Conservation (phyloP, 805 yeast genomes). For the Hanseniaspora meyeri region DNA sequence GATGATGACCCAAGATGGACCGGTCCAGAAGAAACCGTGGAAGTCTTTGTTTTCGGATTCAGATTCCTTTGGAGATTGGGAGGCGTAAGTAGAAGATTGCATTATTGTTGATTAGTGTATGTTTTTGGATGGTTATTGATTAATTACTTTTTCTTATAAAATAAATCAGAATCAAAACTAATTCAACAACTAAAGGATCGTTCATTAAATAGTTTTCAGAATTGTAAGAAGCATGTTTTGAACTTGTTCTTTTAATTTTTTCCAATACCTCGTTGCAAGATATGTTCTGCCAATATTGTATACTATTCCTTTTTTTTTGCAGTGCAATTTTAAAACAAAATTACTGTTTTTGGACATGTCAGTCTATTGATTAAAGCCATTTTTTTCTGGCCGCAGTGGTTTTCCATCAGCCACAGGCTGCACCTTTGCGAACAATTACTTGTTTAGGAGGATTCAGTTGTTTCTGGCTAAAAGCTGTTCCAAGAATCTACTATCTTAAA, state of each 20-base stretch:
- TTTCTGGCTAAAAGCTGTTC: too few species aligned
- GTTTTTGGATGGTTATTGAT: constrained; percentile 9
- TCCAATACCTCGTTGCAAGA: background rate
- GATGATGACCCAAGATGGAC: constrained; percentile 13
- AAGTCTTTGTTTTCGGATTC: constrained; percentile 14
- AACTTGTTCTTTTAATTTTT: background rate
- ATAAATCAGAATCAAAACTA: background rate
- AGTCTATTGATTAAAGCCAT: background rate
- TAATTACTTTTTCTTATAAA: background rate
- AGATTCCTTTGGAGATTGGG: constrained; percentile 12
- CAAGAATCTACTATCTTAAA: too few species aligned
- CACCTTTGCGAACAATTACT: background rate
- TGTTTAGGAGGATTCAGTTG: background rate
- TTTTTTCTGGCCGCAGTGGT: background rate
- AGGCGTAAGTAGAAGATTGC: constrained; percentile 13
- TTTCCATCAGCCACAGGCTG: too few species aligned
- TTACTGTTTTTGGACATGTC: background rate
- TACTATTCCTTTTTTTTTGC: background rate
- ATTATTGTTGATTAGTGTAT: background rate
- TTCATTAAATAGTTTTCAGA: background rate
- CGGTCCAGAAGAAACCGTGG: constrained; percentile 12
- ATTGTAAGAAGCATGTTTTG: background rate
- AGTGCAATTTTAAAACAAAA: background rate
- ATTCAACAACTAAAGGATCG: background rate
- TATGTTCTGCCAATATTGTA: background rate